Conservation (phyloP, 208 protist species). For the Herpetomonas tarakana region DNA sequence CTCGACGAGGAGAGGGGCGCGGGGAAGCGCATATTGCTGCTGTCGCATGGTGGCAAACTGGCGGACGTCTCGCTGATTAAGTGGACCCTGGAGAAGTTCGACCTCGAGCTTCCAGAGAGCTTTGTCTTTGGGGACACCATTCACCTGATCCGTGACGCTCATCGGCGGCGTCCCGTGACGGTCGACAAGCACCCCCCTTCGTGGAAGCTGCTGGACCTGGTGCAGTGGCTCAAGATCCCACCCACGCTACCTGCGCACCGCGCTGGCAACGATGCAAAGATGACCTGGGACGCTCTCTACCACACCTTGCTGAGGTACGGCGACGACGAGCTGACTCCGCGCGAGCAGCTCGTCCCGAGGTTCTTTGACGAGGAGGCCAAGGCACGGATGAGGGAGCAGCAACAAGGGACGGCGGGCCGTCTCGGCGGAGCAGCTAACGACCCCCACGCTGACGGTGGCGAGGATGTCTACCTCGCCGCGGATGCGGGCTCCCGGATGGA, state of each 20-base stretch:
- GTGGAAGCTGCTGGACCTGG: slow-evolving; percentile 76
- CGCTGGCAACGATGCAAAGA: slow-evolving; percentile 84
- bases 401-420: not conserved
- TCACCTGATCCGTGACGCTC: slow-evolving; percentile 83
- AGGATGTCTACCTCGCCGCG: slow-evolving; percentile 1
- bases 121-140: slow-evolving; percentile 89
- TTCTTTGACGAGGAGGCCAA: slow-evolving; percentile 88
- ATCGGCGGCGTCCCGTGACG: slow-evolving; percentile 86
- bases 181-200: slow-evolving; percentile 84
- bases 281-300: slow-evolving; percentile 89
- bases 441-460: too few species aligned
- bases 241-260: slow-evolving; percentile 72
- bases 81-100: slow-evolving; percentile 74
- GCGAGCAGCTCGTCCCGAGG: slow-evolving; percentile 82
- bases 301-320: slow-evolving; percentile 88
- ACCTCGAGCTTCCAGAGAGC: slow-evolving; percentile 46
- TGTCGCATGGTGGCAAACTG: slow-evolving; percentile 88
- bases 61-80: slow-evolving; percentile 88
- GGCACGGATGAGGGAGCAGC: slow-evolving; percentile 39
- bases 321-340: slow-evolving; percentile 81
- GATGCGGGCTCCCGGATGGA: not conserved
- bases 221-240: slow-evolving; percentile 84
- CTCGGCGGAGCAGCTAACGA: too few species aligned
- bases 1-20: slow-evolving; percentile 60
- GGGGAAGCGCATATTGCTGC: slow-evolving; percentile 58